phyloP scores from a whole-genome alignment of 2,329 filamentous ascomycete genomes.

The Meredithiella fracta region DNA sequence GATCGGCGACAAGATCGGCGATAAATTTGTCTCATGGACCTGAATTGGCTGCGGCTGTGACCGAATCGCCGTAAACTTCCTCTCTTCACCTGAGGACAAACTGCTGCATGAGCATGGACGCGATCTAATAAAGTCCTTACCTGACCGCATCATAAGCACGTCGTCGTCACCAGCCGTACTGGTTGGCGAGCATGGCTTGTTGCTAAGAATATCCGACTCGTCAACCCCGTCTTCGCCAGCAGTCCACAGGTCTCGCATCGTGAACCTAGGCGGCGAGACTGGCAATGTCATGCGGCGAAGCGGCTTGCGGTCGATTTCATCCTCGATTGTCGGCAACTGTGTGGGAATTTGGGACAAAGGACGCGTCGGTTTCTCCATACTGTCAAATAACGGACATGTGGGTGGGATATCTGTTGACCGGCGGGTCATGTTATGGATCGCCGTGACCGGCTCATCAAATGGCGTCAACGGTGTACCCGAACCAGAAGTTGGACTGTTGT shows the following conservation, averaged over 20 bases:
- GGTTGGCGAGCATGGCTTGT: conserved; percentile 6
- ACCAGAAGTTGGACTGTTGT: conserved; percentile 8
- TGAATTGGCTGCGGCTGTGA: background rate
- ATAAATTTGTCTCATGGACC: background rate
- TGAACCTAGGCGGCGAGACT: conserved; percentile 11
- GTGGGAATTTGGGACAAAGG: conserved; percentile 7
- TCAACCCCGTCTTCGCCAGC: conserved; percentile 6
- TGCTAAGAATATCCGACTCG: conserved; percentile 4
- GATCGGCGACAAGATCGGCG: conserved; percentile 1
- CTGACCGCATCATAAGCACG: conserved; percentile 9
- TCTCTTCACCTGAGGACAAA: background rate
- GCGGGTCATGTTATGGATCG: conserved; percentile 12
- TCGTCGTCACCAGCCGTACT: conserved; percentile 5
- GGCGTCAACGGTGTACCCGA: conserved; percentile 7
- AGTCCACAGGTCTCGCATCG: conserved; percentile 12
- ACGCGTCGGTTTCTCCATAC: background rate
- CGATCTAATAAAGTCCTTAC: background rate
- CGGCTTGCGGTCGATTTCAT: conserved; percentile 12
- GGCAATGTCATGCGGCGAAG: conserved; percentile 13
- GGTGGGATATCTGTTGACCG: conserved; percentile 11
- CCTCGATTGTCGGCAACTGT: conserved; percentile 9
- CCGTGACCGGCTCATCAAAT: conserved; percentile 10
- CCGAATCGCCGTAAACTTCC: background rate
- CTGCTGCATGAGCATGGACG: background rate
- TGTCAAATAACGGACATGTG: conserved; percentile 1